Conservation (phyloP, 75 land plant genomes). For the Larix kaempferi region DNA sequence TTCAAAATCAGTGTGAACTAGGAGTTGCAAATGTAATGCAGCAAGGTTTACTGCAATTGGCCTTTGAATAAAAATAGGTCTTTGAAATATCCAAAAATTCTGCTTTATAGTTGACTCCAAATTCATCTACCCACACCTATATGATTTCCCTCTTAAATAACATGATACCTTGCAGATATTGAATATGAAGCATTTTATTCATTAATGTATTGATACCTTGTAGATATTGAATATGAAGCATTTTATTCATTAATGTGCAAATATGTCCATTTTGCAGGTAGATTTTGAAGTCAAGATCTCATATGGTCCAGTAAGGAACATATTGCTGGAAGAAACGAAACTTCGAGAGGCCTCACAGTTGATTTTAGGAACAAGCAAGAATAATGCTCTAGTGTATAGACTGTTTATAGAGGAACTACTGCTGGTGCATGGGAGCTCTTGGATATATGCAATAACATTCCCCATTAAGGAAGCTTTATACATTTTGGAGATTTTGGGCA, state of each 20-base stretch:
- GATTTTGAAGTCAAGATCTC: constrained; percentile 60
- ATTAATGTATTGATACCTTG: too few relatives aligned
- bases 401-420: too few relatives aligned
- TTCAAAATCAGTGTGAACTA: too few relatives aligned
- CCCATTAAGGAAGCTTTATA: too few relatives aligned
- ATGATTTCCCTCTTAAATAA: background rate
- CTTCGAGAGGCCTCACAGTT: constrained; percentile 34
- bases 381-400: constrained; percentile 8
- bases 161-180: background rate
- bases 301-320: constrained; percentile 44
- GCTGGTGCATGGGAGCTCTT: too few relatives aligned
- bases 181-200: background rate
- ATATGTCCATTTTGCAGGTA: constrained; percentile 29
- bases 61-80: background rate
- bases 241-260: too few relatives aligned
- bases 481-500: too few relatives aligned
- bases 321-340: constrained; percentile 43
- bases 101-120: background rate
- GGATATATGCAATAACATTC: too few relatives aligned
- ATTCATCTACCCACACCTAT: background rate
- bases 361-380: constrained; percentile 32
- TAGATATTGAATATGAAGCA: too few relatives aligned
- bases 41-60: too few relatives aligned
- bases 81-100: background rate
- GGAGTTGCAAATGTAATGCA: too few relatives aligned